Evolutionary conservation across 176 grass and related monocot species (phyloP).

Genomic region (Alloteropsis semialata): DNA sequence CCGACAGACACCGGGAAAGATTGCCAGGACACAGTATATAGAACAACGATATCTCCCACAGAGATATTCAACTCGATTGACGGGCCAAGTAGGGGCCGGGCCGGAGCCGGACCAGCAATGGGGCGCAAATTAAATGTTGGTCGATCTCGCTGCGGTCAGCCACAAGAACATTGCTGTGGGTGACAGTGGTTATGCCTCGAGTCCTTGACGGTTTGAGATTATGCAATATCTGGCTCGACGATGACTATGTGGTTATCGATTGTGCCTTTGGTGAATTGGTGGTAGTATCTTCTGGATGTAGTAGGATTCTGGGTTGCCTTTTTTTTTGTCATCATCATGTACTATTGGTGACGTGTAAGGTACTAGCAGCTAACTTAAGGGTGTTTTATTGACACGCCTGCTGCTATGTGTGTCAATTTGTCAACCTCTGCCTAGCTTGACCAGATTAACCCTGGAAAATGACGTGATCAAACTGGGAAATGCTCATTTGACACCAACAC

Average conservation of each 20-base stretch:
- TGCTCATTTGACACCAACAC: background rate
- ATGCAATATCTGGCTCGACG: background rate
- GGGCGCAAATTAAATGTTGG: background rate
- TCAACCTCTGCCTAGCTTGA: no score
- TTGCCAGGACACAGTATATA: no score
- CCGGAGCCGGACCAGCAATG: background rate
- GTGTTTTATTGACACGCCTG: background rate
- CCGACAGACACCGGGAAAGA: background rate
- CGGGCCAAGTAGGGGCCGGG: background rate
- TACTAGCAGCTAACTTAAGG: background rate
- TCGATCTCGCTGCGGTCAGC: background rate
- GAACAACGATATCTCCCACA: background rate
- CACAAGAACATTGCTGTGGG: background rate
- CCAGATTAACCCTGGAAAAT: background rate
- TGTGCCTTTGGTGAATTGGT: background rate
- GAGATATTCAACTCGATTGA: background rate
- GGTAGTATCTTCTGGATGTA: background rate
- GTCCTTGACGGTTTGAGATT: background rate
- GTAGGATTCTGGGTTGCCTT: background rate
- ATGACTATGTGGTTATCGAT: background rate
- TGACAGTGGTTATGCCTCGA: no score
- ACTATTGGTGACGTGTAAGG: background rate
- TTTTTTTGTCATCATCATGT: background rate
- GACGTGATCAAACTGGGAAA: background rate
- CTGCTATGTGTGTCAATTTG: slow-evolving; percentile 5